Percentiles rank a stretch among this genome's conserved stretches.
Conservation (phyloP, 148 eudicot genomes). For the Rhododendron williamsianum region DNA sequence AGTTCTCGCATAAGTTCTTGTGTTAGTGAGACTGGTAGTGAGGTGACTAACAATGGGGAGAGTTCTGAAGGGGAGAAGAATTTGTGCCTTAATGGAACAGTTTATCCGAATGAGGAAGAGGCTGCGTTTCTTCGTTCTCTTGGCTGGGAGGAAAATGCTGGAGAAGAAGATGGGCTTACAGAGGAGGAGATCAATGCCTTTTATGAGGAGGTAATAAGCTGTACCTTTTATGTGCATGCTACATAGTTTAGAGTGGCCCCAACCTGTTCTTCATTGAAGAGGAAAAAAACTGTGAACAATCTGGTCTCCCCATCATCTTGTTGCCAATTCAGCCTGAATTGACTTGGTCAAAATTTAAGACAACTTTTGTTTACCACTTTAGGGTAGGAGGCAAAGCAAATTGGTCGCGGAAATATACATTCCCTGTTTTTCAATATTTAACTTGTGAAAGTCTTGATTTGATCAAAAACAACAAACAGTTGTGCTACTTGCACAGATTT, state of each 20-base stretch:
- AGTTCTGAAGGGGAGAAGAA: constrained; percentile 27
- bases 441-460: neutral
- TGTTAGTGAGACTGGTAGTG: constrained; percentile 29
- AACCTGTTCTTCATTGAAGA: neutral
- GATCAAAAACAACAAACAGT: no score
- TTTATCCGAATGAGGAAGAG: constrained; percentile 65
- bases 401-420: neutral
- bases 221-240: neutral
- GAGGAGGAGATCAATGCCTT: constrained; percentile 90
- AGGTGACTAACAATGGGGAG: constrained; percentile 42
- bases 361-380: neutral
- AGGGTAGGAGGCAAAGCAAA: neutral
- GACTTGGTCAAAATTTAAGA: neutral
- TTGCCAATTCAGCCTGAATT: neutral
- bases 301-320: neutral
- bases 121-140: constrained; percentile 71
- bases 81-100: constrained; percentile 27
- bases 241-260: neutral
- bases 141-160: constrained; percentile 85
- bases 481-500: no score
- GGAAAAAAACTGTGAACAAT: neutral
- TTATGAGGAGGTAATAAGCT: constrained; percentile 50
- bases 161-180: constrained; percentile 81
- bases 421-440: neutral
- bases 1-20: constrained; percentile 15